These are phyloP conservation scores for Boletus nobilissimus DNA, from an alignment of 1,284 basidiomycete species.

Conservation along the genomic window DNA sequence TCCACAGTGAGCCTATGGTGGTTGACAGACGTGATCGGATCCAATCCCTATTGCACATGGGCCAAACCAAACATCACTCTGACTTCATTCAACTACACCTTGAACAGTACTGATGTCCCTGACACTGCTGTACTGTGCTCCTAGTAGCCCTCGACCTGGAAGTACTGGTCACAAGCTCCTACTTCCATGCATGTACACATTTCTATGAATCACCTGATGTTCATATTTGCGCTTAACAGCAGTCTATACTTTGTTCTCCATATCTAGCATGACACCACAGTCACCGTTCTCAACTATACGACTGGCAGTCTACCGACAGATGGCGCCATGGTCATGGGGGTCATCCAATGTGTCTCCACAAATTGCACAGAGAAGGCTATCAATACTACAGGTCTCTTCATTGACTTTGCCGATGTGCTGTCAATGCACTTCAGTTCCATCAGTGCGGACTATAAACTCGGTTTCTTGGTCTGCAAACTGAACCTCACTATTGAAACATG, in stretches of 20 bases:
- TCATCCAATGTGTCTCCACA: constrained; percentile 26
- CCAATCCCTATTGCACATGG: constrained; percentile 38
- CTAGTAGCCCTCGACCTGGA: constrained; percentile 18
- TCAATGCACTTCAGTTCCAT: constrained; percentile 20
- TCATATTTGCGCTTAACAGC: constrained; percentile 10
- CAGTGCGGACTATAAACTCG: constrained; percentile 28
- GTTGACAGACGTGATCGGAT: constrained; percentile 37
- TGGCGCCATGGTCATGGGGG: constrained; percentile 27
- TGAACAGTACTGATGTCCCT: constrained; percentile 27
- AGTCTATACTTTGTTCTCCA: constrained; percentile 12
- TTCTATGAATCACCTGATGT: neutral
- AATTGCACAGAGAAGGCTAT: constrained; percentile 20
- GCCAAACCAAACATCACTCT: constrained; percentile 32
- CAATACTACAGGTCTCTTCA: constrained; percentile 21
- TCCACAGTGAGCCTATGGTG: constrained; percentile 32
- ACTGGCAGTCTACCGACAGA: constrained; percentile 26
- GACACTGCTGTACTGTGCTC: constrained; percentile 9
- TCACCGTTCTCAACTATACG: constrained; percentile 21
- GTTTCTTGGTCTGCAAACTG: constrained; percentile 38
- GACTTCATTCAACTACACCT: constrained; percentile 25
- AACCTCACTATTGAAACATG: constrained; percentile 38
- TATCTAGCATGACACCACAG: constrained; percentile 26
- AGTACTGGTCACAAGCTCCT: constrained; percentile 24
- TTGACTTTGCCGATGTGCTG: constrained; percentile 23
- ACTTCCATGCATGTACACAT: constrained; percentile 24